A percentile compares a stretch with the other conserved stretches of the same genome.
Evolutionary conservation across 495 filamentous ascomycete genomes (phyloP).

Genomic region (Tuber magnatum): DNA sequence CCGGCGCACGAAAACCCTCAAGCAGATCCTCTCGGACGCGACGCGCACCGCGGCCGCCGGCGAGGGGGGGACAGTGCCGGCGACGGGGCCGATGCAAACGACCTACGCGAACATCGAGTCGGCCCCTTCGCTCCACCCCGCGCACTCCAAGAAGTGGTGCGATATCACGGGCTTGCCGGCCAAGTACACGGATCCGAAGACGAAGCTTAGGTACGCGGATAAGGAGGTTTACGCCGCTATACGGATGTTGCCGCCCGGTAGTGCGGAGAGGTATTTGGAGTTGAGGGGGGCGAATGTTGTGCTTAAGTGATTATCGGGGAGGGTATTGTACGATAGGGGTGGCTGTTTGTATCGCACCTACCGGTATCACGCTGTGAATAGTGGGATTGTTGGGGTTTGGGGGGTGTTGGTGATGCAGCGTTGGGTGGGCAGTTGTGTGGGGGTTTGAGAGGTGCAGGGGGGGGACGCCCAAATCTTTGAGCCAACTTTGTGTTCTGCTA

Average conservation of each 20-base stretch:
- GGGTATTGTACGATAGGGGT: neutral
- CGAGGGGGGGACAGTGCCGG: conserved; percentile 48
- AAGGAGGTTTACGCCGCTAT: conserved; percentile 80
- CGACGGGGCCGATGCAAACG: conserved; percentile 57
- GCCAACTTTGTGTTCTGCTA: neutral
- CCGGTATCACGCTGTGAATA: neutral
- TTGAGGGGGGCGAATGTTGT: conserved; percentile 85
- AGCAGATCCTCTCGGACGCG: conserved; percentile 88
- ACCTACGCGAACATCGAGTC: conserved; percentile 95
- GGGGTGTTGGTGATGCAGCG: neutral
- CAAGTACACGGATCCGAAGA: conserved; percentile 89
- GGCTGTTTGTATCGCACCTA: neutral
- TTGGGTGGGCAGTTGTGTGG: neutral
- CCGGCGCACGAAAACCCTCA: conserved; percentile 96
- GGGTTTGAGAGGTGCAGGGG: neutral
- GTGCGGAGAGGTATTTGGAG: conserved; percentile 79
- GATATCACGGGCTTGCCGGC: conserved; percentile 87
- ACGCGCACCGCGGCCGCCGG: conserved; percentile 72
- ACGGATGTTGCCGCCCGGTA: conserved; percentile 64
- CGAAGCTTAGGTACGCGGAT: conserved; percentile 78
- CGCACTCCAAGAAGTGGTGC: conserved; percentile 75
- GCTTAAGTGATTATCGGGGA: conserved; percentile 57
- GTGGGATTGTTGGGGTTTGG: neutral
- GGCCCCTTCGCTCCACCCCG: conserved; percentile 69
- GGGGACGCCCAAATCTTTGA: neutral